Conservation (phyloP, 768 basidiomycete genomes). For the Rhizopogon vesiculosus region DNA sequence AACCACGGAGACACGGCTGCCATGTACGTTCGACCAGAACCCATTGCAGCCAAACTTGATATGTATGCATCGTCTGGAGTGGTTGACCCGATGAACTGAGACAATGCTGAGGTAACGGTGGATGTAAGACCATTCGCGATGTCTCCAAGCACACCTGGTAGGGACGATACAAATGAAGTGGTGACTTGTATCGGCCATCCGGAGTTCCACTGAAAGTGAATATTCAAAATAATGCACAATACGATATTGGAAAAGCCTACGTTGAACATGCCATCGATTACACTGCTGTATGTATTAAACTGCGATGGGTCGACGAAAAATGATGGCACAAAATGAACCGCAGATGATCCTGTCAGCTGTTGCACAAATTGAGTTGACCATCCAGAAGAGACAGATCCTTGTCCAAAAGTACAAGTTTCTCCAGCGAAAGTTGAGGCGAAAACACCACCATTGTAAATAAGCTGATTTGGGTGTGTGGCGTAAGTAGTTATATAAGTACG, state of each 20-base stretch:
- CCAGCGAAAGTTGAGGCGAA: slow-evolving; percentile 73
- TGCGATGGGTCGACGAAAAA: slow-evolving; percentile 58
- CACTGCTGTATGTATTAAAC: slow-evolving; percentile 39
- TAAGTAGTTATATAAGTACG: slow-evolving; percentile 52
- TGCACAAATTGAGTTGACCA: slow-evolving; percentile 55
- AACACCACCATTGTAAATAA: slow-evolving; percentile 40
- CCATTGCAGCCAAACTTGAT: slow-evolving; percentile 29
- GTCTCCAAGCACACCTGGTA: slow-evolving; percentile 12
- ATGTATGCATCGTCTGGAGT: slow-evolving; percentile 55
- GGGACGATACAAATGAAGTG: slow-evolving; percentile 10
- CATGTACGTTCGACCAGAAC: slow-evolving; percentile 33
- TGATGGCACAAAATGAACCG: slow-evolving; percentile 62
- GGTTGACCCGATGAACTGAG: slow-evolving; percentile 38
- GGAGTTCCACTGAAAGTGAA: slow-evolving; percentile 59
- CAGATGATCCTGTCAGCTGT: slow-evolving; percentile 37
- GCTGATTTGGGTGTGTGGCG: slow-evolving; percentile 53
- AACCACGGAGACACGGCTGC: slow-evolving; percentile 70
- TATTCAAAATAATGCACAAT: slow-evolving; percentile 5
- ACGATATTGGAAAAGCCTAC: slow-evolving; percentile 30
- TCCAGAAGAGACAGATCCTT: slow-evolving; percentile 41
- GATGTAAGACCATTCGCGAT: slow-evolving; percentile 3
- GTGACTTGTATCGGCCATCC: slow-evolving; percentile 73
- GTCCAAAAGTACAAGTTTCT: slow-evolving; percentile 64
- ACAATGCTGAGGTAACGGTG: slow-evolving; percentile 26
- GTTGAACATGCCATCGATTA: slow-evolving; percentile 58